Evolutionary conservation across 495 filamentous ascomycete species (phyloP), one percentile per base, ranked within the genome.

Genomic region (Paragyromitra xinjiangensis): DNA sequence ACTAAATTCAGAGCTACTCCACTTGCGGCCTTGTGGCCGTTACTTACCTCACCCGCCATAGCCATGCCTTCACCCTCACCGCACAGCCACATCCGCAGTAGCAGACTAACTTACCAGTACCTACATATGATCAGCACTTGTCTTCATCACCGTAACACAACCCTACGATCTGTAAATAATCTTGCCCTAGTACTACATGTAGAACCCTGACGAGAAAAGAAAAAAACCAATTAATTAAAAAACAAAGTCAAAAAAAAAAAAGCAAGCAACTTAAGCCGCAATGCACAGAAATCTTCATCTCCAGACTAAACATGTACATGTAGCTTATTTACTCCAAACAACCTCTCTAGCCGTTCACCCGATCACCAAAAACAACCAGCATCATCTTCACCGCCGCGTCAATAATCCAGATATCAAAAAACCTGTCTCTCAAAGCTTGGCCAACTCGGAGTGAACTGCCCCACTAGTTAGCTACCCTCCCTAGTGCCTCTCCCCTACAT

Each of bases 61-160:
- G n/a, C 56, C 67, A 45, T 58, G 66, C 66, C 50, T 56, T 68
- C 50, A 69, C 42, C 50, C 39, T 59, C 53, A 69, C 67, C 42
- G 4, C 55, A 39, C 68, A 19, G 55, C 67, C 67, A 42, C 67
- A 70, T 48, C 42, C 55, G 56, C 68, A 71, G 68, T 34, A 65
- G 16, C 56, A 51, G 67, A 45, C 24, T 34, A 39, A 59, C 39
- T 69, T 7, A 26, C 7, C 8, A 29, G 9, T 24, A 22, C 64
- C 51, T 48, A 42, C 45, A 53, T 26, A 53, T 45, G 50, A 44
- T 61, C 67, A 62, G 59, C 37, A 63, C 22, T 58, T 29, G 11
- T 5, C 26, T n/a, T 40, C 8, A 67, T n/a, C 37, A 44, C 40
- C 26, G 66, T 45, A 45, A 24, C 39, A 48, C 67, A 14, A 50